Conservation (phyloP, 176 grass and related monocot genomes). For the Phyllostachys edulis region DNA sequence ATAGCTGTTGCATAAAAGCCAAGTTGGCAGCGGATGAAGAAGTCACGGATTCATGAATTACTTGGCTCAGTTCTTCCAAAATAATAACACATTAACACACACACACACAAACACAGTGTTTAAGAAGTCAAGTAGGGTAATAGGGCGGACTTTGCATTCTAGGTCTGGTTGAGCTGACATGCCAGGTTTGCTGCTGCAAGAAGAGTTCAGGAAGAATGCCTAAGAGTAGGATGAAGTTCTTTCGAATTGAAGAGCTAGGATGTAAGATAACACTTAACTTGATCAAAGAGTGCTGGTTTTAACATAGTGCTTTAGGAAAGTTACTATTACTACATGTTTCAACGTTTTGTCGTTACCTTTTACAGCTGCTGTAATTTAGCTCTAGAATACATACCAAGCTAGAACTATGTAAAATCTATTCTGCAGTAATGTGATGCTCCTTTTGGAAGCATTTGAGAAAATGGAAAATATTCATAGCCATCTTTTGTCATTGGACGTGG, state of each 20-base stretch:
- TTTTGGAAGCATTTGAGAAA: not conserved
- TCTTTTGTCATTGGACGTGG: not conserved
- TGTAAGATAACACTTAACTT: not conserved
- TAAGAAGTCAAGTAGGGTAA: not conserved
- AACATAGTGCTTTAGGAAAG: not conserved
- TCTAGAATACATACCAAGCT: not conserved
- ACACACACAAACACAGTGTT: not conserved
- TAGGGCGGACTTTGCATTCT: not conserved
- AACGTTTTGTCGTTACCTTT: not conserved
- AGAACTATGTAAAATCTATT: not conserved
- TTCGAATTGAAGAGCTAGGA: not conserved
- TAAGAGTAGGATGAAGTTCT: not conserved
- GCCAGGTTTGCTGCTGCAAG: not conserved
- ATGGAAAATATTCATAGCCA: not conserved
- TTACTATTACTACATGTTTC: not conserved
- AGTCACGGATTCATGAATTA: not conserved
- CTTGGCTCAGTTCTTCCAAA: not conserved
- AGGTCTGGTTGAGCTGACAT: not conserved
- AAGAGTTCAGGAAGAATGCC: not conserved
- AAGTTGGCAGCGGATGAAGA: not conserved
- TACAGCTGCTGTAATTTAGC: not conserved
- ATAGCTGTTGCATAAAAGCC: not conserved
- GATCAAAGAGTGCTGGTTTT: not conserved
- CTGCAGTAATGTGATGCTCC: not conserved
- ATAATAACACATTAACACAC: not conserved